phyloP scores from a whole-genome alignment of 371 early-diverging fungal species.

The Mortierella sp. region DNA sequence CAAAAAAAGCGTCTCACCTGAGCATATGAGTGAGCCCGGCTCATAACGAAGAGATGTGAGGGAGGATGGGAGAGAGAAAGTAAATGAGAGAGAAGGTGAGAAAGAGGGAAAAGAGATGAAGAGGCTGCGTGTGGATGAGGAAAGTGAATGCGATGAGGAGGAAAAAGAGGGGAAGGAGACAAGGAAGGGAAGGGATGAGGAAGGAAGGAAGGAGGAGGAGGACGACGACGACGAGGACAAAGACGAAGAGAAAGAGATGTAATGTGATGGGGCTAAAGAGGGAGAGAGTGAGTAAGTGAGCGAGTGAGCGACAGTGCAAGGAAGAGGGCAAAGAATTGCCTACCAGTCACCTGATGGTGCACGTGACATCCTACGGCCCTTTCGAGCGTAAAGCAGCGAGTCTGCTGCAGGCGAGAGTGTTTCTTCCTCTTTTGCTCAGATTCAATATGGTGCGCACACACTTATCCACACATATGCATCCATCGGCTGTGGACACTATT shows the following conservation, averaged over 20 bases:
- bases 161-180: neutral
- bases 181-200: too few relatives aligned
- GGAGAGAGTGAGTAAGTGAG: neutral
- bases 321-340: too few relatives aligned
- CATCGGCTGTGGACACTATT: neutral
- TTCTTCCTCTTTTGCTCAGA: constrained; percentile 18
- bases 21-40: constrained; percentile 51
- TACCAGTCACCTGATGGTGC: neutral
- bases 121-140: neutral
- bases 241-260: too few relatives aligned
- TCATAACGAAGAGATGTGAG: constrained; percentile 20
- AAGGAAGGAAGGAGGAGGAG: too few relatives aligned
- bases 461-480: neutral
- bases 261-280: neutral
- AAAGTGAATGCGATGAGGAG: neutral
- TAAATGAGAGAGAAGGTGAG: neutral
- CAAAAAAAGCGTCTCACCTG: constrained; percentile 34
- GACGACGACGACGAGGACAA: too few relatives aligned
- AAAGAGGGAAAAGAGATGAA: neutral
- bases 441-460: constrained; percentile 13
- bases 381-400: neutral
- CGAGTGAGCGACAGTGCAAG: too few relatives aligned
- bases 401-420: neutral
- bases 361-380: neutral
- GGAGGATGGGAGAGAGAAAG: neutral